Conservation (phyloP, 495 filamentous ascomycete genomes). For the Neurospora sp. region DNA sequence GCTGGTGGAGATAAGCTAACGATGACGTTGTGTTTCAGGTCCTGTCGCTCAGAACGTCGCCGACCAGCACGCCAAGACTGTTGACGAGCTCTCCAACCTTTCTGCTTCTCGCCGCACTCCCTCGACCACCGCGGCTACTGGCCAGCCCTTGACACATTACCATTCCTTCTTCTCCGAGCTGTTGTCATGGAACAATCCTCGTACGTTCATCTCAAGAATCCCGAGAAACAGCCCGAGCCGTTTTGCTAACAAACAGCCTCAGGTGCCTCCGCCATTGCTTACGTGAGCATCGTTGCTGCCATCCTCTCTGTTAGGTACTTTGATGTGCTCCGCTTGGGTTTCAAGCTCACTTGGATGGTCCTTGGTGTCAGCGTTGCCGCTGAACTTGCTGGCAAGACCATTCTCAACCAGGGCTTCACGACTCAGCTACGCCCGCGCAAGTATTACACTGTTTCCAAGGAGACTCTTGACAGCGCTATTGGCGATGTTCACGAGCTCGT, state of each 20-base stretch:
- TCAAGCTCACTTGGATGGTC: constrained; percentile 70
- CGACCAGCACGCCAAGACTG: constrained; percentile 59
- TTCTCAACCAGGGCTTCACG: constrained; percentile 68
- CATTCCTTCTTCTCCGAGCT: constrained; percentile 93
- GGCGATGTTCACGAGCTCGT: constrained; percentile 84
- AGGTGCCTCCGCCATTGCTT: constrained; percentile 81
- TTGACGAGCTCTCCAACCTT: constrained; percentile 64
- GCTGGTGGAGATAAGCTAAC: constrained; percentile 14
- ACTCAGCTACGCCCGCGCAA: constrained; percentile 79
- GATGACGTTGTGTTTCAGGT: constrained; percentile 33
- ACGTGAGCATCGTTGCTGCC: constrained; percentile 56
- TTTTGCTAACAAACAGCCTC: constrained; percentile 21
- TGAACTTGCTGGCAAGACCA: constrained; percentile 65
- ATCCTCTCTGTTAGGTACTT: constrained; percentile 90
- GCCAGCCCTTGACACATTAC: constrained; percentile 88
- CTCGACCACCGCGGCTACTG: constrained; percentile 58
- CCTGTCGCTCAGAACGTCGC: constrained; percentile 71
- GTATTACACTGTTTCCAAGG: constrained; percentile 86
- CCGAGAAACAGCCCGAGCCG: constrained; percentile 32
- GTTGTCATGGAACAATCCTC: constrained; percentile 52
- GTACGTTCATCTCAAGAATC: constrained; percentile 17
- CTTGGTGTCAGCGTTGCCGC: constrained; percentile 57
- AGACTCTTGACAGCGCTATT: constrained; percentile 66
- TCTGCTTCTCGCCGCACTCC: constrained; percentile 61
- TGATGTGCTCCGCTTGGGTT: constrained; percentile 73